Evolutionary conservation across 495 filamentous ascomycete genomes (phyloP).

Genomic region (Penicillium cosmopolitanum): DNA sequence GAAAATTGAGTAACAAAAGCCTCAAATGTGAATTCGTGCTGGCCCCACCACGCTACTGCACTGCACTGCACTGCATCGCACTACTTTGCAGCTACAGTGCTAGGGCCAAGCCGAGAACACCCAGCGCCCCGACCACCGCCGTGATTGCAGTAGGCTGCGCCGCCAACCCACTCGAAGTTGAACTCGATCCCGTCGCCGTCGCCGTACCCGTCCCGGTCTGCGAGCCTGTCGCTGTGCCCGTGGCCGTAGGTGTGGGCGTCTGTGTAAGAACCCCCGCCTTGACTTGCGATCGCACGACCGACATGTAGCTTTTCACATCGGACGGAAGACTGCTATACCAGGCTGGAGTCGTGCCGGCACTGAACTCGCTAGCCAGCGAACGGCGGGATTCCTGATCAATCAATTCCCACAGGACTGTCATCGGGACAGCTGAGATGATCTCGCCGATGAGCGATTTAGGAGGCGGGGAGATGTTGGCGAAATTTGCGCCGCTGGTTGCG

Average conservation of each 20-base stretch:
- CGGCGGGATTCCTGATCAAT: slow-evolving; percentile 33
- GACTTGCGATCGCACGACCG: slow-evolving; percentile 34
- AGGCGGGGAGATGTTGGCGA: slow-evolving; percentile 37
- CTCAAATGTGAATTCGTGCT: not conserved
- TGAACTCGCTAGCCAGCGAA: slow-evolving; percentile 35
- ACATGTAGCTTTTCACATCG: slow-evolving; percentile 38
- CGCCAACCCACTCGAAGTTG: slow-evolving; percentile 21
- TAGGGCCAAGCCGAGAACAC: slow-evolving; percentile 31
- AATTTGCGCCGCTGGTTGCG: slow-evolving; percentile 28
- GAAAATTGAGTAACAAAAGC: no score
- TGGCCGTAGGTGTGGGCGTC: slow-evolving; percentile 17
- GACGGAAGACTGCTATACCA: slow-evolving; percentile 37
- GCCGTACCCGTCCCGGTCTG: slow-evolving; percentile 13
- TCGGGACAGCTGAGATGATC: slow-evolving; percentile 33
- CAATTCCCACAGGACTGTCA: slow-evolving; percentile 30
- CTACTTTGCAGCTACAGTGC: slow-evolving; percentile 19
- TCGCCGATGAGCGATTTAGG: slow-evolving; percentile 33
- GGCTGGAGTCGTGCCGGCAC: slow-evolving; percentile 34
- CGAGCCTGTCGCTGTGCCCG: slow-evolving; percentile 11
- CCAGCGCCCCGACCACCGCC: slow-evolving; percentile 28
- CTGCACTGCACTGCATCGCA: slow-evolving; percentile 4
- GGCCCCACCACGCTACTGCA: not conserved
- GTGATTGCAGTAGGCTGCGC: slow-evolving; percentile 24
- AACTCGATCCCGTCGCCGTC: slow-evolving; percentile 15
- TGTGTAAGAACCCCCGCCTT: slow-evolving; percentile 33